Base-by-base conservation (phyloP, 192 early-diverging fungal genomes). In the Dimargaris cristalligena region DNA sequence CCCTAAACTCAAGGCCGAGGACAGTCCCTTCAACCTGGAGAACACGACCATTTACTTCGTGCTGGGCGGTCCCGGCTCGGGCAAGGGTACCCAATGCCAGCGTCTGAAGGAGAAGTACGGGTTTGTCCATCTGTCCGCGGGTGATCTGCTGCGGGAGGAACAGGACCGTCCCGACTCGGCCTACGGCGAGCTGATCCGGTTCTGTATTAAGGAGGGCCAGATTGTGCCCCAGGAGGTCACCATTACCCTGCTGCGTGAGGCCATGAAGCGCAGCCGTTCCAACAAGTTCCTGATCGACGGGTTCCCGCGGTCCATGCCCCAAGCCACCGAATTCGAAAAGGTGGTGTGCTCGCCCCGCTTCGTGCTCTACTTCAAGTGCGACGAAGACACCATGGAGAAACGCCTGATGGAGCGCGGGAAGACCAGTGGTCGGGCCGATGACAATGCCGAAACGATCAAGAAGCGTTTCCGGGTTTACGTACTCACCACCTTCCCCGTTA, bases 221-320 rank as follows among this genome's bases (percentile, higher is more conserved):
- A 97, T 97, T 68, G 96, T 99, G 14, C 96, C 94, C 26, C 85
- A 86, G 75, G 89, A 91, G 64, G 89, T 99, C 58, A 97, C 94
- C 6, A 92, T 97, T 59, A 80, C 79, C 1, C 75, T 99, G 10
- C 78, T 99, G 46, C 84, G 93, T 59, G 81, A 87, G 31, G 90
- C 89, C 14, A 97, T 99, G 87, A 74, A 80, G 52, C 70, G 68
- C 41, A 73, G 77, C 26, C 75, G 77, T 41, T 74, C 71, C 58
- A 69, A 75, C 45, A 72, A 86, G 48, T 99, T 99, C 74, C 68
- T 99, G 66, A 84, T 99, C 51, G 96, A 99, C 61, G 96, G 96
- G 1, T 99, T 99, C 82, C 96, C 96, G 13, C 74, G 94, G 23
- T 80, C 85, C 64, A 71, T 97, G 72, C 91, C 90, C 59, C 96